Percentiles rank a stretch among this genome's conserved stretches.
Evolutionary conservation across 169 alveolate species (phyloP).

Genomic region (Plasmodium coatneyi): DNA sequence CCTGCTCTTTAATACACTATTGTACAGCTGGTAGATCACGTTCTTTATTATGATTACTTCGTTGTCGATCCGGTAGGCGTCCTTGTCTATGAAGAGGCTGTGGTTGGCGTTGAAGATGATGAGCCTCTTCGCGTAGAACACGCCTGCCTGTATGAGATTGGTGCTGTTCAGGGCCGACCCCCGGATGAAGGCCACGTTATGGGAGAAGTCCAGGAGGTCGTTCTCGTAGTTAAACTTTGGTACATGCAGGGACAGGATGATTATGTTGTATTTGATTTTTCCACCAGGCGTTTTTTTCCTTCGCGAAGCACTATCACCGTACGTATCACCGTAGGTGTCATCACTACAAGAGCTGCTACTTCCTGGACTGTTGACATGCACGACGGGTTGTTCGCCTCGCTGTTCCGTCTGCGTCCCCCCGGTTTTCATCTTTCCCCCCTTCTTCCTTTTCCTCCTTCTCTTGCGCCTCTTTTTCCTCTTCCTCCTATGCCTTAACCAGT

Average conservation of each 20-base stretch:
- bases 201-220: conserved; percentile 67
- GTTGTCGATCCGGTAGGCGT: conserved; percentile 56
- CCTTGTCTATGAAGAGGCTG: conserved; percentile 67
- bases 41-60: conserved; percentile 70
- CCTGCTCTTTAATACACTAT: conserved; percentile 39
- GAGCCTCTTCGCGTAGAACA: conserved; percentile 72
- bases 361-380: neutral
- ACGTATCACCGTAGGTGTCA: neutral
- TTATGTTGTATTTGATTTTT: conserved; percentile 61
- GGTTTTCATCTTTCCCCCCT: neutral
- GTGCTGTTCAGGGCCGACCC: conserved; percentile 81
- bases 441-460: neutral
- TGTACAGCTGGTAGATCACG: conserved; percentile 49
- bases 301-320: neutral
- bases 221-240: conserved; percentile 76
- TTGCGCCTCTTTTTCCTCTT: neutral
- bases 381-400: neutral
- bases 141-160: conserved; percentile 78
- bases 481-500: neutral
- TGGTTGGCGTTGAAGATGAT: conserved; percentile 52
- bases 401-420: neutral
- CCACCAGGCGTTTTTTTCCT: neutral
- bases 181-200: conserved; percentile 77
- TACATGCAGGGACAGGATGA: conserved; percentile 75
- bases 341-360: neutral